Conservation (phyloP, 768 basidiomycete species). For the Mycena rebaudengoi region DNA sequence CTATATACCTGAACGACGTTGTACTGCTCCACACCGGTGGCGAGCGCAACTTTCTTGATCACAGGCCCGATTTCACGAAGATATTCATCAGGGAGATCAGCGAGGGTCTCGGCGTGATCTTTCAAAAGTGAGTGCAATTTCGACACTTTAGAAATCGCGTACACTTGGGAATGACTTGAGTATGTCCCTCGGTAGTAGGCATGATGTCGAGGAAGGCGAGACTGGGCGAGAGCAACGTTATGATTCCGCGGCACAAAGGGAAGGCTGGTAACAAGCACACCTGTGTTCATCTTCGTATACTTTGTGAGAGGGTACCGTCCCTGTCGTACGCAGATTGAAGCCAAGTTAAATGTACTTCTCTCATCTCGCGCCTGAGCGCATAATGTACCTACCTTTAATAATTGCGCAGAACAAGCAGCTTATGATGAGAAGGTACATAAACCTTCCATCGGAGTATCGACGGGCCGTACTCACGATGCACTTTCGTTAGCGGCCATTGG, state of each 20-base stretch:
- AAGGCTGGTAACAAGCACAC: slow-evolving; percentile 24
- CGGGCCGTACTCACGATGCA: background rate
- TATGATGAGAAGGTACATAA: background rate
- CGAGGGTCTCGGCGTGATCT: slow-evolving; percentile 68
- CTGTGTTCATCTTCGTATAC: slow-evolving; percentile 49
- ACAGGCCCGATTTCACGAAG: slow-evolving; percentile 61
- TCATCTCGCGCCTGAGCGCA: background rate
- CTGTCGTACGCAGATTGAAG: slow-evolving; percentile 23
- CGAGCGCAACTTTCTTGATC: slow-evolving; percentile 62
- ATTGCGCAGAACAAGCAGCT: slow-evolving; percentile 44
- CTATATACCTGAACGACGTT: slow-evolving; percentile 60
- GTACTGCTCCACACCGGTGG: slow-evolving; percentile 60
- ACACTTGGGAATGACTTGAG: slow-evolving; percentile 57
- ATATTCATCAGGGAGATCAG: slow-evolving; percentile 67
- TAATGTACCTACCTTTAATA: slow-evolving; percentile 31
- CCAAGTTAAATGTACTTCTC: background rate
- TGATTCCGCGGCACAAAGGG: background rate
- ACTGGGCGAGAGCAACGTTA: slow-evolving; percentile 27
- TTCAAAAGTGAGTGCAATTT: background rate
- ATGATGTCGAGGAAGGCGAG: slow-evolving; percentile 55
- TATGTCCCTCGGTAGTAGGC: slow-evolving; percentile 54
- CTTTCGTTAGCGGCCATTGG: slow-evolving; percentile 19
- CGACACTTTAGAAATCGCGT: background rate
- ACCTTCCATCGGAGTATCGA: background rate
- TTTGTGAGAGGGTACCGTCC: slow-evolving; percentile 46